Percentiles rank a stretch among this genome's conserved stretches.
These are phyloP conservation scores for Antarctomyces pellizariae DNA, from an alignment of 495 filamentous ascomycete genomes.

Conservation along the genomic window DNA sequence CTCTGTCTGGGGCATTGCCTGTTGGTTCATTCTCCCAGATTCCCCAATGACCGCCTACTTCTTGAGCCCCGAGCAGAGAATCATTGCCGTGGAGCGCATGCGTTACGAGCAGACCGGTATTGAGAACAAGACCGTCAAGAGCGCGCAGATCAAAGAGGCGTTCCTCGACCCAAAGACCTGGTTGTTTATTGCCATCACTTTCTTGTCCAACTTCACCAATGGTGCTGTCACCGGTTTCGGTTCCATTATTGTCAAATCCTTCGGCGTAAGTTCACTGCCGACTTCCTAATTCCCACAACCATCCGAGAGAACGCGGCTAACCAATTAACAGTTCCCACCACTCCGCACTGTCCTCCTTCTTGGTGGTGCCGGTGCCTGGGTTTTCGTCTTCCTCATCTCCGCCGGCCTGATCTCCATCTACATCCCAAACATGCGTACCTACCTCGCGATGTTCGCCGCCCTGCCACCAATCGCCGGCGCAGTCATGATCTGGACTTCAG, in stretches of 20 bases:
- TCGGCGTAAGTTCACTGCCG: conserved; percentile 31
- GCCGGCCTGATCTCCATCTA: conserved; percentile 35
- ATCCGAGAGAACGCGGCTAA: too few relatives aligned
- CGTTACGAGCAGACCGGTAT: conserved; percentile 38
- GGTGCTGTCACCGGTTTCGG: conserved; percentile 36
- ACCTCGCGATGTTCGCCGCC: conserved; percentile 37
- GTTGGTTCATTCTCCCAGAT: conserved; percentile 36
- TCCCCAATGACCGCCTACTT: conserved; percentile 37
- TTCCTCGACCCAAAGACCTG: conserved; percentile 31
- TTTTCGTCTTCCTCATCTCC: conserved; percentile 37
- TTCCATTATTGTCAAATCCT: conserved; percentile 35
- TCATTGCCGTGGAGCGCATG: conserved; percentile 32
- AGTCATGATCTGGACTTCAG: conserved; percentile 58
- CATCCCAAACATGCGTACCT: conserved; percentile 37
- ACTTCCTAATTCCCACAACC: conserved; percentile 32
- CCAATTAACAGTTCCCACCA: too few relatives aligned
- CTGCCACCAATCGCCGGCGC: conserved; percentile 52
- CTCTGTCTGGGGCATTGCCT: conserved; percentile 29
- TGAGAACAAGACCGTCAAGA: conserved; percentile 39
- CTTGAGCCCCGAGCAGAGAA: conserved; percentile 29
- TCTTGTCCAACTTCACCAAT: conserved; percentile 26
- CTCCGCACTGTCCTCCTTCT: too few relatives aligned
- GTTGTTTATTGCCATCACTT: conserved; percentile 30
- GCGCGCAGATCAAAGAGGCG: conserved; percentile 33
- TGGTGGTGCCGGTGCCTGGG: too few relatives aligned